phyloP scores from a whole-genome alignment of 371 early-diverging fungal species.

The Synchytrium microbalum region DNA sequence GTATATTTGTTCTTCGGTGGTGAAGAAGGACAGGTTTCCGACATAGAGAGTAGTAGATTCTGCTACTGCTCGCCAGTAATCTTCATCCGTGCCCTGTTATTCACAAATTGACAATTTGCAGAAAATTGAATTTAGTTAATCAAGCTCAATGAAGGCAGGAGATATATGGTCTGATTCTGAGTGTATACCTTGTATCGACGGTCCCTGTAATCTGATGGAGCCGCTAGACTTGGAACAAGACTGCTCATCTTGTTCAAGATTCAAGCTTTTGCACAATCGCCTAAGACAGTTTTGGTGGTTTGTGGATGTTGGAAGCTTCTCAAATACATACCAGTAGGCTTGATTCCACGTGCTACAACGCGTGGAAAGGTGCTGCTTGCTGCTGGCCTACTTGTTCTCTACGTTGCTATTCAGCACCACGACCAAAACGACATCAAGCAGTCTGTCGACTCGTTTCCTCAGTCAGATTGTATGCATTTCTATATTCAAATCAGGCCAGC shows the following conservation, averaged over 20 bases:
- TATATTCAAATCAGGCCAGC: too few species aligned
- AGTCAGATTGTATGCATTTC: too few species aligned
- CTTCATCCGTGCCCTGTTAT: constrained; percentile 57
- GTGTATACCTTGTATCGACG: constrained; percentile 61
- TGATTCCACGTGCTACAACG: too few species aligned
- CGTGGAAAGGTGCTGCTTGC: too few species aligned
- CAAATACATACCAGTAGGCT: too few species aligned
- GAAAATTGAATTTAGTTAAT: not conserved
- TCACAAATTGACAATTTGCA: not conserved
- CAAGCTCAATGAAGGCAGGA: too few species aligned
- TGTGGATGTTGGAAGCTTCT: constrained; percentile 1
- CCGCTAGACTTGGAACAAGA: constrained; percentile 72
- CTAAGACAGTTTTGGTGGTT: not conserved
- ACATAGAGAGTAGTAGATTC: constrained; percentile 81
- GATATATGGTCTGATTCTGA: constrained; percentile 1
- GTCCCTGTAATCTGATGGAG: constrained; percentile 82
- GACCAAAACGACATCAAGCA: too few species aligned
- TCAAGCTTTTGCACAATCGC: too few species aligned
- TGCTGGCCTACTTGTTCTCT: too few species aligned
- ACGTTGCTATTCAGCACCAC: too few species aligned
- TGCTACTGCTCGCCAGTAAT: constrained; percentile 59
- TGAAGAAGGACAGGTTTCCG: constrained; percentile 96
- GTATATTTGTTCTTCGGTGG: constrained; percentile 97
- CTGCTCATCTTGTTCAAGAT: constrained; percentile 38
- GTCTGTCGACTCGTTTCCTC: too few species aligned